Percentiles rank a stretch among this genome's conserved stretches.
Evolutionary conservation across 371 early-diverging fungal genomes (phyloP).

Genomic region (Rhizopus stolonifer): DNA sequence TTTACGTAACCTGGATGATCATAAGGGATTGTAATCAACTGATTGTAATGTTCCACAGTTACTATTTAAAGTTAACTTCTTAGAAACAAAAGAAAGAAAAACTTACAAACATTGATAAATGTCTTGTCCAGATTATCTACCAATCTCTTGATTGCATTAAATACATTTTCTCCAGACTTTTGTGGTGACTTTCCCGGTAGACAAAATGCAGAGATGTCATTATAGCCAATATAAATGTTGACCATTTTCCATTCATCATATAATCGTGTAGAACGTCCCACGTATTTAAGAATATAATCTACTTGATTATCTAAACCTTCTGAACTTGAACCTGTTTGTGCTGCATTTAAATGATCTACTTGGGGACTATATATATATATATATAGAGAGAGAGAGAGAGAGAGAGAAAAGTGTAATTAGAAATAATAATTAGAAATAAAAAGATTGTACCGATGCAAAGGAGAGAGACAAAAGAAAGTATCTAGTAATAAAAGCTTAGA

Average conservation of each 20-base stretch:
- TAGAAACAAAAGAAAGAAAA: neutral
- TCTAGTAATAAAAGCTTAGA: too few species aligned
- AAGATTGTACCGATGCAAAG: slow-evolving; percentile 21
- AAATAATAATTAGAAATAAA: neutral
- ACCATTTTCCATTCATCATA: slow-evolving; percentile 35
- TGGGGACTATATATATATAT: slow-evolving; percentile 16
- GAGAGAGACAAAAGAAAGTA: slow-evolving; percentile 31
- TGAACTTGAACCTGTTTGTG: slow-evolving; percentile 37
- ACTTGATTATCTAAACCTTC: slow-evolving; percentile 26
- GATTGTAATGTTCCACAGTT: slow-evolving; percentile 18
- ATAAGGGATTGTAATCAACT: slow-evolving; percentile 11
- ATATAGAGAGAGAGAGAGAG: too few species aligned
- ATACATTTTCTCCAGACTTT: slow-evolving; percentile 7
- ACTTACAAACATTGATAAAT: slow-evolving; percentile 25
- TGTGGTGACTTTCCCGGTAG: slow-evolving; percentile 14
- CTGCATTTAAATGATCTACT: slow-evolving; percentile 40
- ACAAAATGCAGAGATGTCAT: slow-evolving; percentile 33
- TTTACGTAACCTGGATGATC: slow-evolving; percentile 26
- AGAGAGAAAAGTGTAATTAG: too few species aligned
- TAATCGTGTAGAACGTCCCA: slow-evolving; percentile 21
- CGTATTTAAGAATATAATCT: slow-evolving; percentile 26
- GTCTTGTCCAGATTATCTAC: slow-evolving; percentile 12
- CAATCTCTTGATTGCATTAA: neutral
- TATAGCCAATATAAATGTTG: slow-evolving; percentile 33
- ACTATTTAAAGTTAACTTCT: slow-evolving; percentile 12